Evolutionary conservation across 305 asterid species (phyloP), one percentile per base, ranked within the genome.

Genomic region (Striga hermonthica): DNA sequence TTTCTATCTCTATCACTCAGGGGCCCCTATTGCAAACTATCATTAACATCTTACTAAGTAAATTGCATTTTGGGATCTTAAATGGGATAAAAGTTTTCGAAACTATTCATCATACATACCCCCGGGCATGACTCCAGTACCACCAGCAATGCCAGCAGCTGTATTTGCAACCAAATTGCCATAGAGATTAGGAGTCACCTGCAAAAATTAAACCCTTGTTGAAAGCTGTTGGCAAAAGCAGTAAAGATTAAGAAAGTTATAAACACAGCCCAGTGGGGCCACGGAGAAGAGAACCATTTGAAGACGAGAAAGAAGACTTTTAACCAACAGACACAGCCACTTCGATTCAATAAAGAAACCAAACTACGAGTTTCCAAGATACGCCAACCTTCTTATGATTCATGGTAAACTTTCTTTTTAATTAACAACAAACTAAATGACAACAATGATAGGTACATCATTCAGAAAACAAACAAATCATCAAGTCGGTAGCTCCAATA

Each of bases 51-150:
- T 9, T 35, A 54, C 43, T 39, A 3, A 6, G 38, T 4, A 8
- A 60, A 10, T 5, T 4, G 34, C 9, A 36, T 59, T 11, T 55
- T 14, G 5, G 10, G 40, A 60, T 13, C 15, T 0, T 22, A 22
- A 34, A 34, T 22, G 57, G 28, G 13, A 31, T 1, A 69, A 47
- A 28, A 22, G 11, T 16, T 41, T 8, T 15, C 47, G 35, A 50
- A 69, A 55, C 43, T 45, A 66, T 7, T 55, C 22, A 68, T 58
- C 16, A 66, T 69, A 62, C 71, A 44, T 81, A 93, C 99, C 97
- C 62, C 97, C 99, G 72, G 99, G 99, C 99, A 93, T 93, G 84
- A 93, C 88, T 62, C 99, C 99, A 35, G 95, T 90, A 57, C 99
- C 97, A 64, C 97, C 96, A 56, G 99, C 99, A 73, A 93, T 85